Base-by-base conservation (phyloP, 1,139 yeast genomes). In the Sugiyamaella castrensis region DNA sequence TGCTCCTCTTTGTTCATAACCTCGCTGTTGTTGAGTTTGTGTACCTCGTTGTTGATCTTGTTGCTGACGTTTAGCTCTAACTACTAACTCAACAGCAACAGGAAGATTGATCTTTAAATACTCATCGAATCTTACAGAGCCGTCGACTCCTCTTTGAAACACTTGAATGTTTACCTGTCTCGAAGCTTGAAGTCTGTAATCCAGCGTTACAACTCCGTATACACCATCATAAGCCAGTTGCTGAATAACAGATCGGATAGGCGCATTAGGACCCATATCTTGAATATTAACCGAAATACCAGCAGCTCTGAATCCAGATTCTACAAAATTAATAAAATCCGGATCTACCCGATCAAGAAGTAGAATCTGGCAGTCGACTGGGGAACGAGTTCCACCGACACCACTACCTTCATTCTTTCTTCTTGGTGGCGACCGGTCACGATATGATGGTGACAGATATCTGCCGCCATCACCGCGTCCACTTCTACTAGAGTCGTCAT, bases 161-260 rank as follows among this genome's bases (percentile, higher is more conserved):
- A 86, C 77, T 62, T 85, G 94, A 15, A 87, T 71, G 61, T 86
- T 88, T 13, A 88, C 76, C 50, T 72, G 75, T 43, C 74, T 71
- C 13, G 57, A 48, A 36, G 47, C 51, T 50, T 66, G 69, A 32
- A 61, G 44, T 12, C 71, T 65, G 47, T 75, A 76, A 55, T 81
- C 79, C n/a, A 88, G 73, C 8, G 85, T 72, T 44, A 88, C 79
- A 1, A 85, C 85, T 15, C 87, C 91, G 59, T 80, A 64, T 3
- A 80, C 86, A 8, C 96, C 96, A 40, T 84, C 81, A 62, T 86
- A 84, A 0, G 96, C 95, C 19, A 87, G 87, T 49, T 85, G 87
- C 47, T 84, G 84, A 19, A 87, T 76, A 30, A 79, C 75, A 19
- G 80, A 81, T 40, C 73, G 67, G 15, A 81, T 57, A 13, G 79